Percentiles rank a stretch among this genome's conserved stretches.
phyloP scores from a whole-genome alignment of 768 basidiomycete genomes.

The Termitomyces sp. region DNA sequence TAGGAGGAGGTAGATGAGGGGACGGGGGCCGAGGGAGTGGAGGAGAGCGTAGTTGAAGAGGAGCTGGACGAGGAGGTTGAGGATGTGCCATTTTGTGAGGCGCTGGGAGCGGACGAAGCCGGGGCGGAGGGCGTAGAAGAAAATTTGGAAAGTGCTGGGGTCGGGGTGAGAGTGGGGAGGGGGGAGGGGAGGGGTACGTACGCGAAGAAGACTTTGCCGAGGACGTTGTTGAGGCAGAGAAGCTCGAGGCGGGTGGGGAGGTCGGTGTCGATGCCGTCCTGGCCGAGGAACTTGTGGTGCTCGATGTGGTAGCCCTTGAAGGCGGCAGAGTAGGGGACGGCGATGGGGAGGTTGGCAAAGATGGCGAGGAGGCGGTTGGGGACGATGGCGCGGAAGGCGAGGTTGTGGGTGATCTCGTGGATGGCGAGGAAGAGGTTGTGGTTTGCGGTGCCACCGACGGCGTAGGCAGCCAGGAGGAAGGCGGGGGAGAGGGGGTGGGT shows the following conservation, averaged over 20 bases:
- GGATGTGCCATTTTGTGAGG: slow-evolving; percentile 78
- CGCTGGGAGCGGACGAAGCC: slow-evolving; percentile 85
- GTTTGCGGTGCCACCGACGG: slow-evolving; percentile 90
- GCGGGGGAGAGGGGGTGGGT: slow-evolving; percentile 63
- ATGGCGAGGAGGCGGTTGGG: slow-evolving; percentile 89
- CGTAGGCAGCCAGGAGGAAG: slow-evolving; percentile 80
- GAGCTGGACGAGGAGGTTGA: slow-evolving; percentile 73
- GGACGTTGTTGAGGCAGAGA: slow-evolving; percentile 85
- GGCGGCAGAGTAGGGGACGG: slow-evolving; percentile 89
- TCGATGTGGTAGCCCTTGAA: slow-evolving; percentile 98
- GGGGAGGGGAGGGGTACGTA: slow-evolving; percentile 35
- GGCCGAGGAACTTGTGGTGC: slow-evolving; percentile 93
- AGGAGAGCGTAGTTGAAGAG: slow-evolving; percentile 71
- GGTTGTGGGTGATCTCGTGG: slow-evolving; percentile 97
- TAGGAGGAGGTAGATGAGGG: slow-evolving; percentile 79
- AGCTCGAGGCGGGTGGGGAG: slow-evolving; percentile 87
- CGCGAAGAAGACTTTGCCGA: slow-evolving; percentile 99
- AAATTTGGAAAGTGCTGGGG: slow-evolving; percentile 90
- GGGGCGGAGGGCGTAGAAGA: slow-evolving; percentile 97
- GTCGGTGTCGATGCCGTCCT: slow-evolving; percentile 96
- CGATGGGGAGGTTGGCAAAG: slow-evolving; percentile 91
- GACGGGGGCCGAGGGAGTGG: slow-evolving; percentile 33
- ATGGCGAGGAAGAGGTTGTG: slow-evolving; percentile 98
- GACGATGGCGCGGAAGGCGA: slow-evolving; percentile 81
- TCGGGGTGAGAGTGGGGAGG: neutral